Base-by-base conservation (phyloP, 257 asterid species). In the Striga asiatica region DNA sequence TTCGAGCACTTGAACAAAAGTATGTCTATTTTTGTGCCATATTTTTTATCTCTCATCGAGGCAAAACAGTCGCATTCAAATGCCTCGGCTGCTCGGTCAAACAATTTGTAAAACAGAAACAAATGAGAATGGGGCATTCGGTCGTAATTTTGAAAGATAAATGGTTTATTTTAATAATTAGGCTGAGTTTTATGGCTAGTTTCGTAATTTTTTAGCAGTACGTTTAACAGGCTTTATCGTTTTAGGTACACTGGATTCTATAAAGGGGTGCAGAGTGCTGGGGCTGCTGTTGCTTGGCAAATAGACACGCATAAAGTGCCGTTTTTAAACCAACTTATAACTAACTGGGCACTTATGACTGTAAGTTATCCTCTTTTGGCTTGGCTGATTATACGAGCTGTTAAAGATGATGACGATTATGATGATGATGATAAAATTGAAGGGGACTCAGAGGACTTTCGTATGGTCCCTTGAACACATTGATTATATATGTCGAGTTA, bases 231-330 rank as follows among this genome's bases (percentile, higher is more conserved):
- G n/a, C n/a, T n/a, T n/a, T n/a, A n/a, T n/a, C n/a, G n/a, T n/a
- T n/a, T 52, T 9, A 81, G 89, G 75, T 81, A 66, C 27, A 8
- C 58, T 6, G 91, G 86, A 27, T 78, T 81, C 71, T 81, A 81
- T 64, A 81, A 78, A 67, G 86, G 91, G 8, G 79, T 81, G 68
- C 86, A 81, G 74, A 81, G 91, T 52, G 91, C 91, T 13, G 91
- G 91, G 21, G 91, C 75, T 0, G 86, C 91, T 0, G 78, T 81
- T 1, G 86, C 91, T 2, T 81, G 91, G 91, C 86, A 78, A 81
- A 67, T 81, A 6, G 91, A 81, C 67, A 54, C 83, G 6, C 81
- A 71, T 8, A 56, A 74, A 0, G 83, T 78, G 52, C 59, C 81
- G 0, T 65, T 76, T 50, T 11, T 76, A 56, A 63, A 66, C 28